Base-by-base conservation (phyloP, 495 filamentous ascomycete species). In the Chaetomium cochliodes region DNA sequence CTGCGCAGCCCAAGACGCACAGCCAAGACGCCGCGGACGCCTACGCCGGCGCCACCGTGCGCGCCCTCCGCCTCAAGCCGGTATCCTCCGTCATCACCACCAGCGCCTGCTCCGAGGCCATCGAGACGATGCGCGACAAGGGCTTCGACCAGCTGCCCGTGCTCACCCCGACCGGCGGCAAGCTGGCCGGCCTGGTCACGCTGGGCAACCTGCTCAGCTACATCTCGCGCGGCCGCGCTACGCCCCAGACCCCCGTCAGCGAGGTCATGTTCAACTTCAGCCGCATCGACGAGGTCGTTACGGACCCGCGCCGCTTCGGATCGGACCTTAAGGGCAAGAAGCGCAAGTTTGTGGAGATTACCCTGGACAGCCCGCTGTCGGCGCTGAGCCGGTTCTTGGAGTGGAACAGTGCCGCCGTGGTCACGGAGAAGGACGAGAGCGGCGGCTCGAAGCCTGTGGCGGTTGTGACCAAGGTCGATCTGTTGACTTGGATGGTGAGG, bases 251-350 rank as follows among this genome's bases (percentile, higher is more conserved):
- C 66, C 87, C 85, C 2, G 90, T 98, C 51, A 81, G 82, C 23
- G 87, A 93, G n/a, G 90, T 97, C 71, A 98, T 98, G 94, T 98
- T 98, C 65, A 85, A 96, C 74, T 98, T 98, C 74, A 79, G 82
- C 23, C 90, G 89, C 71, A 85, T 97, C 60, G 84, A 89, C 60
- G 92, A 97, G 76, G 84, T 93, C 3, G 86, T 96, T n/a, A 93
- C 90, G 25, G 92, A 96, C 70, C 88, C 92, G 18, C 82, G 85
- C 49, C 81, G 88, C 65, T 77, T 90, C 62, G 83, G 80, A 28
- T 76, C 80, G 55, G 76, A 79, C 47, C 68, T 74, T 37, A 68
- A 75, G 67, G 70, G 75, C 62, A 80, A 77, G 75, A 74, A 82
- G 71, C 84, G 88, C 67, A 88, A 88, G 74, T 98, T 94, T 73